These are phyloP conservation scores for Spathaspora sp. DNA, from an alignment of 1,139 yeast genomes.

Conservation along the genomic window DNA sequence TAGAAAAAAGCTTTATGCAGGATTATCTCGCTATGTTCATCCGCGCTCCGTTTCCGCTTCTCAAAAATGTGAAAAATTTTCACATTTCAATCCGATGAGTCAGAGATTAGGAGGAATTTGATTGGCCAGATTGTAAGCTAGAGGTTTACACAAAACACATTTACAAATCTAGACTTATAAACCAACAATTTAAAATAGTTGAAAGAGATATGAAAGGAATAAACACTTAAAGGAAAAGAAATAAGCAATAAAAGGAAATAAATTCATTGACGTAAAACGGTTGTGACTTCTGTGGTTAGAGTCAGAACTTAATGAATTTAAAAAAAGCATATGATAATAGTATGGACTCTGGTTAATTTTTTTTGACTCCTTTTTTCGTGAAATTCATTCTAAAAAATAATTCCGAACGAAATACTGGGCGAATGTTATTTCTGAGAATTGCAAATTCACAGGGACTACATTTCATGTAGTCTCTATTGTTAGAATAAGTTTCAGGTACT, in stretches of 20 bases:
- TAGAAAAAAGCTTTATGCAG: neutral
- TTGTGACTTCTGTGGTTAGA: neutral
- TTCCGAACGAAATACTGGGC: no score
- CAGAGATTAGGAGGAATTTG: neutral
- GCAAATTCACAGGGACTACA: no score
- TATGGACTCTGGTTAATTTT: neutral
- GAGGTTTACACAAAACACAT: neutral
- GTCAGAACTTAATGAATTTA: neutral
- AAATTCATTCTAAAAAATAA: neutral
- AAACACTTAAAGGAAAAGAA: neutral
- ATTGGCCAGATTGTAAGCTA: neutral
- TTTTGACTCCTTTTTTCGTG: neutral
- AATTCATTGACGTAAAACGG: neutral
- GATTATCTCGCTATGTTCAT: neutral
- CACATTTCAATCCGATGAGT: constrained; percentile 1
- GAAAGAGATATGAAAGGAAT: neutral
- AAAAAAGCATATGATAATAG: neutral
- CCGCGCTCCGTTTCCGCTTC: constrained; percentile 1
- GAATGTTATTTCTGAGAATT: no score
- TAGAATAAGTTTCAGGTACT: no score
- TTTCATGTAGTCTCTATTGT: no score
- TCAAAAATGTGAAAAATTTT: neutral
- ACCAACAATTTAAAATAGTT: neutral
- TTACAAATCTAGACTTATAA: neutral
- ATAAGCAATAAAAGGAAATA: neutral